Percentiles rank a stretch among this genome's conserved stretches.
These are phyloP conservation scores for Cystofilobasidium macerans DNA, from an alignment of 768 basidiomycete species.

Conservation along the genomic window DNA sequence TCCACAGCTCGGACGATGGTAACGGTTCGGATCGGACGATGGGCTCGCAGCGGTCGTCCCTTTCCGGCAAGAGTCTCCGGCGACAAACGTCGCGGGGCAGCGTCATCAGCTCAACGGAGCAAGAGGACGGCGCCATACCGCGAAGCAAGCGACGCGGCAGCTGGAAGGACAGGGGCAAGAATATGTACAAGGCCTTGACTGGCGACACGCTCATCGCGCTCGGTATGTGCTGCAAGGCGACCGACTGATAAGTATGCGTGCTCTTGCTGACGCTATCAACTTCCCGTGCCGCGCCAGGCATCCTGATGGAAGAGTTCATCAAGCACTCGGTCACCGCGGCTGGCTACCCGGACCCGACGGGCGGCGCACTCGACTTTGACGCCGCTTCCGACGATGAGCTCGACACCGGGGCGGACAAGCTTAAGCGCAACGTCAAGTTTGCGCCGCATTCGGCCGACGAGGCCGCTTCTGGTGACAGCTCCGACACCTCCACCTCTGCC, in stretches of 20 bases:
- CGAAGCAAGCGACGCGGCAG: not conserved
- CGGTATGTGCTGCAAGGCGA: not conserved
- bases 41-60: not conserved
- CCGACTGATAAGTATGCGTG: too few relatives aligned
- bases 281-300: not conserved
- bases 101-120: too few relatives aligned
- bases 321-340: not conserved
- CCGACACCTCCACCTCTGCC: not conserved
- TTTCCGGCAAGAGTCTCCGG: not conserved
- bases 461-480: too few relatives aligned
- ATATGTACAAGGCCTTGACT: slow-evolving; percentile 4
- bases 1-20: not conserved
- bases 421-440: not conserved
- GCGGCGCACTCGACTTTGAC: not conserved
- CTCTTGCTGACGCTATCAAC: not conserved
- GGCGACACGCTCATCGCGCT: slow-evolving; percentile 8
- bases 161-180: not conserved
- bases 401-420: not conserved
- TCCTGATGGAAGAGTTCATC: not conserved
- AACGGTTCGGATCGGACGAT: not conserved
- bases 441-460: not conserved
- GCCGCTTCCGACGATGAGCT: not conserved
- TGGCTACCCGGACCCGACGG: not conserved
- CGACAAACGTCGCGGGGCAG: not conserved
- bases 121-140: not conserved